Evolutionary conservation across 164 flowering plant species (phyloP).

Genomic region (Aristolochia fimbriata): DNA sequence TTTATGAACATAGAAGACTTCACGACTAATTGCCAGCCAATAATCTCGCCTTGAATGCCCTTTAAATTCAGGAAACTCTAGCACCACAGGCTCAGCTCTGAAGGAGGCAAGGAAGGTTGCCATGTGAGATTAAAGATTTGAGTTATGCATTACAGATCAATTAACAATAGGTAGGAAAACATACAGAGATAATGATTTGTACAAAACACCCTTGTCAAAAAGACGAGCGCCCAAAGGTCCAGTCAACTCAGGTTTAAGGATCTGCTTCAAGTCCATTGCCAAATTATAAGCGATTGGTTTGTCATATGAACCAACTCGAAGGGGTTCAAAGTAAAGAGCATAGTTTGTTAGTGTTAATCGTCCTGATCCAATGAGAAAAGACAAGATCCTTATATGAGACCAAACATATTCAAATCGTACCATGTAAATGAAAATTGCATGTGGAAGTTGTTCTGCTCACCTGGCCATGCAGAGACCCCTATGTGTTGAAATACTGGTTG

Average conservation of each 20-base stretch:
- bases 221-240: slow-evolving; percentile 91
- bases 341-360: slow-evolving; percentile 64
- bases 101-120: slow-evolving; percentile 9
- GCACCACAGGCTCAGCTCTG: slow-evolving; percentile 68
- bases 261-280: slow-evolving; percentile 62
- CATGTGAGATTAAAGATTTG: slow-evolving; percentile 1
- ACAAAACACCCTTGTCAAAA: slow-evolving; percentile 87
- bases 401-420: too few relatives aligned
- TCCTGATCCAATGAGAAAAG: slow-evolving; percentile 27
- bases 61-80: slow-evolving; percentile 86
- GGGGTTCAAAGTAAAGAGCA: slow-evolving; percentile 79
- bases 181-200: slow-evolving; percentile 65
- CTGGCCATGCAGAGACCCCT: slow-evolving; percentile 92
- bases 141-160: neutral
- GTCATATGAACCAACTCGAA: slow-evolving; percentile 73
- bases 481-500: slow-evolving; percentile 85
- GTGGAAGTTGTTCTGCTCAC: slow-evolving; percentile 23
- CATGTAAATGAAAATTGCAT: neutral
- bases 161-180: slow-evolving; percentile 15
- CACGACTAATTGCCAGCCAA: slow-evolving; percentile 76
- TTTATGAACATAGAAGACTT: slow-evolving; percentile 58
- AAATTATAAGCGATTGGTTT: slow-evolving; percentile 78
- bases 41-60: slow-evolving; percentile 80
- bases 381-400: too few relatives aligned
- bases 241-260: slow-evolving; percentile 76